Evolutionary conservation across 129 eudicot genomes (phyloP).

Genomic region (Flaveria bidentis): DNA sequence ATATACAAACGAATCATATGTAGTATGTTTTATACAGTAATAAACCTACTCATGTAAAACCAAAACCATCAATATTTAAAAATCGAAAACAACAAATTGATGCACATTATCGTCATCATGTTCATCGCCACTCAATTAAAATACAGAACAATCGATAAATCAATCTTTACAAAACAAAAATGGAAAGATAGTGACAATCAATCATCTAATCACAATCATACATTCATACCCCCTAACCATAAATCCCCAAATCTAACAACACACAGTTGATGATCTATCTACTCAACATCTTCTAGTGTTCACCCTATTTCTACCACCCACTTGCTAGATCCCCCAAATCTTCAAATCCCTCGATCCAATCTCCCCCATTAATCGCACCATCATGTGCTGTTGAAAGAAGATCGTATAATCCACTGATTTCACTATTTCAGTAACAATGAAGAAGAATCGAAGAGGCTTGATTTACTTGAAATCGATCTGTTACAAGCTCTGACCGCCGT

Average conservation of each 20-base stretch:
- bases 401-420: too few relatives aligned
- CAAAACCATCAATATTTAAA: not conserved
- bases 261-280: slow-evolving; percentile 29
- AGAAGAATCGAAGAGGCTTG: slow-evolving; percentile 36
- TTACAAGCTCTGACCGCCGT: slow-evolving; percentile 17
- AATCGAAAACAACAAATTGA: not conserved
- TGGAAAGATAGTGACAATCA: slow-evolving; percentile 21
- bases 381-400: not conserved
- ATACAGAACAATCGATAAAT: not conserved
- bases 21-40: too few relatives aligned
- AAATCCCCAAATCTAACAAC: slow-evolving; percentile 15
- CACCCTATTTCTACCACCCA: slow-evolving; percentile 21
- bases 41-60: not conserved
- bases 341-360: slow-evolving; percentile 19
- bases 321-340: slow-evolving; percentile 26
- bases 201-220: not conserved
- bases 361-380: not conserved
- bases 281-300: slow-evolving; percentile 18
- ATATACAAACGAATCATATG: too few relatives aligned
- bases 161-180: slow-evolving; percentile 12
- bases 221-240: not conserved
- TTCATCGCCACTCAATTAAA: not conserved
- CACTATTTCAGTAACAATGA: slow-evolving; percentile 25
- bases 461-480: slow-evolving; percentile 33
- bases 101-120: not conserved